Conservation (phyloP, 768 basidiomycete species). For the Suillus discolor region DNA sequence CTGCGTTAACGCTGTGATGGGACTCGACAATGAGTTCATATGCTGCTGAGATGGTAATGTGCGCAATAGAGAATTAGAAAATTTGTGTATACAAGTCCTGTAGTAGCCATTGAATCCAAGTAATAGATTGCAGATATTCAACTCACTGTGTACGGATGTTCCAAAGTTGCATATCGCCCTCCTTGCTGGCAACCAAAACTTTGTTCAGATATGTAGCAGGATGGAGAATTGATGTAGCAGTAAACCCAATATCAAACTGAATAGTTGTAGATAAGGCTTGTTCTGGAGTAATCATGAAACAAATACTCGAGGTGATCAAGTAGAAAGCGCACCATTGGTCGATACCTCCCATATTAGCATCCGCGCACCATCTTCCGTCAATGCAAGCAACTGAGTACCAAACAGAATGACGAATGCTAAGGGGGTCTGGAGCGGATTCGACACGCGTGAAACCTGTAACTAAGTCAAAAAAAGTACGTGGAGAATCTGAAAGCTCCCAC, state of each 20-base stretch:
- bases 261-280: slow-evolving; percentile 52
- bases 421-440: slow-evolving; percentile 63
- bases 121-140: neutral
- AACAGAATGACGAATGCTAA: slow-evolving; percentile 76
- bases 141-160: slow-evolving; percentile 83
- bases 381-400: slow-evolving; percentile 76
- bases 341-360: slow-evolving; percentile 81
- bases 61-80: slow-evolving; percentile 57
- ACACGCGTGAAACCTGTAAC: slow-evolving; percentile 50
- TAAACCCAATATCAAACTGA: slow-evolving; percentile 81
- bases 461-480: slow-evolving; percentile 12
- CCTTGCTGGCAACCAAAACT: slow-evolving; percentile 77
- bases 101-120: neutral
- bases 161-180: slow-evolving; percentile 91
- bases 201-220: slow-evolving; percentile 98
- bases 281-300: slow-evolving; percentile 17
- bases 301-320: neutral
- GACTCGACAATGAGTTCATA: slow-evolving; percentile 33
- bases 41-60: slow-evolving; percentile 35
- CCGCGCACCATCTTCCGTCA: slow-evolving; percentile 76
- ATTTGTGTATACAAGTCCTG: slow-evolving; percentile 85
- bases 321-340: slow-evolving; percentile 49
- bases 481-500: slow-evolving; percentile 37
- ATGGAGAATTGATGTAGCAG: slow-evolving; percentile 84
- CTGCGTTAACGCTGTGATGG: slow-evolving; percentile 82